Conservation (phyloP, 2,329 filamentous ascomycete species). For the Botrytis fragariae region DNA sequence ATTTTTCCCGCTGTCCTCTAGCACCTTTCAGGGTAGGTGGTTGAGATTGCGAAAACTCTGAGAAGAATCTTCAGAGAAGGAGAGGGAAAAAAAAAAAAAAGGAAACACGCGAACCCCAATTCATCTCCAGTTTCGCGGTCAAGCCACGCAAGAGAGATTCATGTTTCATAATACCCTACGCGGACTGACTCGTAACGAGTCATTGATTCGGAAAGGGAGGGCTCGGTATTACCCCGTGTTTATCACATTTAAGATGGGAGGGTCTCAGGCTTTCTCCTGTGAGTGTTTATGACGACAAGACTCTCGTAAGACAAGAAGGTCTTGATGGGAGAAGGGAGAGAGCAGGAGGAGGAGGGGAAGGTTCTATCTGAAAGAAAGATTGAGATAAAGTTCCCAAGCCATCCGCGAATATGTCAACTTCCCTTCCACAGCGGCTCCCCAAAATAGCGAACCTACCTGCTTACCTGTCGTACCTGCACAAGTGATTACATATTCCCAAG, state of each 20-base stretch:
- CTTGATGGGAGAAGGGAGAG: neutral
- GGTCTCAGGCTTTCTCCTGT: neutral
- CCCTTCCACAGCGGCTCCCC: neutral
- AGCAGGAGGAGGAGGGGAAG: neutral
- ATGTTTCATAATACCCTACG: conserved; percentile 1
- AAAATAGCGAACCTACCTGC: neutral
- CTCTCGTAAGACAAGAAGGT: neutral
- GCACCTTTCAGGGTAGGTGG: neutral
- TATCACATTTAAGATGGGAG: neutral
- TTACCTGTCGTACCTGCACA: neutral
- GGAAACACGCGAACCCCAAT: neutral
- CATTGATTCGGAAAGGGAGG: neutral
- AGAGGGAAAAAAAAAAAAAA: neutral
- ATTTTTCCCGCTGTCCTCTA: neutral
- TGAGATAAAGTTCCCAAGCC: neutral
- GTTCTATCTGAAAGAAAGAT: neutral
- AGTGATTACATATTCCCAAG: neutral
- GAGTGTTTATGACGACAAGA: conserved; percentile 9
- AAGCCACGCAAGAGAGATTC: conserved; percentile 12
- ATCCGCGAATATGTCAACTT: neutral
- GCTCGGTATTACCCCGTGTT: conserved; percentile 10
- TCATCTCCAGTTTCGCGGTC: neutral
- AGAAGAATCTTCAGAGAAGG: neutral
- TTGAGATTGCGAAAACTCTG: neutral
- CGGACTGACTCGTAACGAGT: neutral